phyloP scores from a whole-genome alignment of 2,329 filamentous ascomycete species.

The Calycina herbarum region DNA sequence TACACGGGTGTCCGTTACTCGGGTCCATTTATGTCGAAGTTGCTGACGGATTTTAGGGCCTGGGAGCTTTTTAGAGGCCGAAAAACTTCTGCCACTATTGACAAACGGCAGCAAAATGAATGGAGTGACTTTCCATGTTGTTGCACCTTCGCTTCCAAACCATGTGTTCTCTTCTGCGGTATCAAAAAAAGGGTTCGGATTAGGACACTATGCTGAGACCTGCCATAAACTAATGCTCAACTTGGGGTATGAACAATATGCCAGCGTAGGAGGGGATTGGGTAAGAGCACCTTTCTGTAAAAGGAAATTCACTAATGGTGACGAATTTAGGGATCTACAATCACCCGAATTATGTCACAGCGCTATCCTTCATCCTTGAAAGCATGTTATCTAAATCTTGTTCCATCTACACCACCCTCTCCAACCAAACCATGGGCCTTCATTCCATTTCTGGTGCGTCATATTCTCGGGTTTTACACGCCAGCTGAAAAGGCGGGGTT shows the following conservation, averaged over 20 bases:
- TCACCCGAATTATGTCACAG: slow-evolving; percentile 46
- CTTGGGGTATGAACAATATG: slow-evolving; percentile 64
- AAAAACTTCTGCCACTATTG: not conserved
- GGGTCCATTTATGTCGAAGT: no score
- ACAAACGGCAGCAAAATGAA: not conserved
- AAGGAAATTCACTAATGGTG: no score
- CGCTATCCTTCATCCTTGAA: slow-evolving; percentile 52
- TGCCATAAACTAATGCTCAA: slow-evolving; percentile 67
- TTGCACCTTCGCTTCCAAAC: slow-evolving; percentile 58
- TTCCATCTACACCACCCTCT: no score
- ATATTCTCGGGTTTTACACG: slow-evolving; percentile 54
- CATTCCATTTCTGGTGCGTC: slow-evolving; percentile 41
- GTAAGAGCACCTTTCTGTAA: not conserved
- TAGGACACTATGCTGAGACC: slow-evolving; percentile 64
- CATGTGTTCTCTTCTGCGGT: slow-evolving; percentile 48
- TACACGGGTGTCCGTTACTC: slow-evolving; percentile 46
- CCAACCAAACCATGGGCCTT: no score
- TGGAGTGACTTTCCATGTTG: slow-evolving; percentile 52
- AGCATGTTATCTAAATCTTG: no score
- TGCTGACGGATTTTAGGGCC: not conserved
- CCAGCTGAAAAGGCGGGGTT: slow-evolving; percentile 46
- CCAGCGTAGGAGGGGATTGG: slow-evolving; percentile 69
- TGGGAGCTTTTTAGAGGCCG: not conserved
- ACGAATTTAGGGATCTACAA: slow-evolving; percentile 25
- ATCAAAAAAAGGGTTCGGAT: slow-evolving; percentile 53